Percentiles rank a stretch among this genome's conserved stretches.
Conservation (phyloP, 768 basidiomycete species). For the Podaxis pistillaris region DNA sequence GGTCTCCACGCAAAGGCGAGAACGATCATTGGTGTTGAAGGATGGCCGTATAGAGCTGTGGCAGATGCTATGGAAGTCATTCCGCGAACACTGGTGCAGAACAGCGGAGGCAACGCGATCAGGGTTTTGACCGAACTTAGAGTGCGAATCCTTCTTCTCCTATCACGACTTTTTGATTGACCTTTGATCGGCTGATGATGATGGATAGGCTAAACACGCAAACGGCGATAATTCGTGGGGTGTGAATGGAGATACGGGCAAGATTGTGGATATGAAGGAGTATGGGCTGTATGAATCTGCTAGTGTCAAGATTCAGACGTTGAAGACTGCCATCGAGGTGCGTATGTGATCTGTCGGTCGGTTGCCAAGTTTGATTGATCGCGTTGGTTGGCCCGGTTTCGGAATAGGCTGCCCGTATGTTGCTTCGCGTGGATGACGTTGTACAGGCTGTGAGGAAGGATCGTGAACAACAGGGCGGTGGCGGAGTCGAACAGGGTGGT, state of each 20-base stretch:
- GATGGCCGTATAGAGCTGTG: slow-evolving; percentile 88
- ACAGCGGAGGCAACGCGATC: slow-evolving; percentile 93
- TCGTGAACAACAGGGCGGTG: slow-evolving; percentile 51
- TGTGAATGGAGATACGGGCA: slow-evolving; percentile 94
- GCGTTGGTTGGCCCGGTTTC: slow-evolving; percentile 1
- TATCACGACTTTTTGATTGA: not conserved
- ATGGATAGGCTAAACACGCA: slow-evolving; percentile 85
- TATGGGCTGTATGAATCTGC: slow-evolving; percentile 96
- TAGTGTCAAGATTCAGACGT: slow-evolving; percentile 95
- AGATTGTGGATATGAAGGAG: slow-evolving; percentile 91
- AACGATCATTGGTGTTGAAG: slow-evolving; percentile 82
- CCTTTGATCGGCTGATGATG: not conserved
- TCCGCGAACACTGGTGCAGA: slow-evolving; percentile 92
- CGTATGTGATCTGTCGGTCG: slow-evolving; percentile 16
- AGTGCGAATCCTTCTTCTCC: slow-evolving; percentile 44
- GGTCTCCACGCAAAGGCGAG: slow-evolving; percentile 80
- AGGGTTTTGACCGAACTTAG: slow-evolving; percentile 90
- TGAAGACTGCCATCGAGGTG: slow-evolving; percentile 97
- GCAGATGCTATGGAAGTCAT: slow-evolving; percentile 98
- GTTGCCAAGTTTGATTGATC: not conserved
- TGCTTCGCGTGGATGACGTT: slow-evolving; percentile 92
- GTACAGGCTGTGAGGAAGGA: slow-evolving; percentile 87
- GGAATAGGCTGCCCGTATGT: slow-evolving; percentile 76
- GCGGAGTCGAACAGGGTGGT: slow-evolving; percentile 33
- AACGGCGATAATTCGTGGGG: slow-evolving; percentile 91